Evolutionary conservation across 2,329 filamentous ascomycete genomes (phyloP).

Genomic region (Rutstroemia sp.): DNA sequence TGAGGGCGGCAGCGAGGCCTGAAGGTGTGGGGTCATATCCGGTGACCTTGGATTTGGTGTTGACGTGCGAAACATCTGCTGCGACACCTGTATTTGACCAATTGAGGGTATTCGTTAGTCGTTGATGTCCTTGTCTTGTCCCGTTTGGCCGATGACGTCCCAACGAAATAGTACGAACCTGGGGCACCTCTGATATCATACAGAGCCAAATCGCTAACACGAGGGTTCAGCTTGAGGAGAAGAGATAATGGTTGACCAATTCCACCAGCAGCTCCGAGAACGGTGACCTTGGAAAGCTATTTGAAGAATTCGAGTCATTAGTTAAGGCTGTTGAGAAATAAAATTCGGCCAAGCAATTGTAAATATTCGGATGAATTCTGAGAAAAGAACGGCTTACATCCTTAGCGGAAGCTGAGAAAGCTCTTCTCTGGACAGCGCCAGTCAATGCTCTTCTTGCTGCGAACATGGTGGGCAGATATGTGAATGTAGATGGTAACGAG

Average conservation of each 20-base stretch:
- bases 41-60: slow-evolving; percentile 75
- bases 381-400: slow-evolving; percentile 47
- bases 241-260: slow-evolving; percentile 97
- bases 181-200: slow-evolving; percentile 68
- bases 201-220: slow-evolving; percentile 86
- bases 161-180: slow-evolving; percentile 5
- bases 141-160: neutral
- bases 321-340: slow-evolving; percentile 13
- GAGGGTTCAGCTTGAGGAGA: slow-evolving; percentile 83
- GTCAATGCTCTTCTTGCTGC: slow-evolving; percentile 53
- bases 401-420: slow-evolving; percentile 73
- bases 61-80: slow-evolving; percentile 95
- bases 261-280: slow-evolving; percentile 93
- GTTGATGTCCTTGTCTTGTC: no score
- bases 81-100: slow-evolving; percentile 77
- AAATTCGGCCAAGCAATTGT: slow-evolving; percentile 9
- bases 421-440: slow-evolving; percentile 60
- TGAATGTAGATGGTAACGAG: neutral
- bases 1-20: slow-evolving; percentile 81
- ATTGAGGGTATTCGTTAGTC: neutral
- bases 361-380: slow-evolving; percentile 3
- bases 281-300: slow-evolving; percentile 93
- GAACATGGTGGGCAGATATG: slow-evolving; percentile 52
- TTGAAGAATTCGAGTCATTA: slow-evolving; percentile 16
- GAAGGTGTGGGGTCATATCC: slow-evolving; percentile 84